Conservation (phyloP, 805 yeast genomes). For the Kodamaea jinghongensis region DNA sequence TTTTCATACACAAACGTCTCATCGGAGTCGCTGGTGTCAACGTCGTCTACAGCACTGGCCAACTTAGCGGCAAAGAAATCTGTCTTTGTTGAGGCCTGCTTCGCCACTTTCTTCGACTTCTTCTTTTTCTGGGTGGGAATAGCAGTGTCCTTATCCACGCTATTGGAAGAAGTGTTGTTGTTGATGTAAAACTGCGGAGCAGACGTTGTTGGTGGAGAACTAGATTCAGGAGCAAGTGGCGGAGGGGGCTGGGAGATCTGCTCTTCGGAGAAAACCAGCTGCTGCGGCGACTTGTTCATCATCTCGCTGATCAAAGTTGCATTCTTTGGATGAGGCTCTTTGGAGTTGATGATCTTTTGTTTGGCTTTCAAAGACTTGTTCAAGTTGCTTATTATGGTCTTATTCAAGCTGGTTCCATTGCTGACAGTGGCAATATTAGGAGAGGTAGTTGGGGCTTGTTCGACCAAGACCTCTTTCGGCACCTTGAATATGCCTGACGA, state of each 20-base stretch:
- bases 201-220: neutral
- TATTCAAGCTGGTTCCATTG: constrained; percentile 16
- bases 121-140: constrained; percentile 12
- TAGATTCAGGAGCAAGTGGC: neutral
- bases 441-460: neutral
- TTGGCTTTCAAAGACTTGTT: constrained; percentile 44
- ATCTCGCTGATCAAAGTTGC: constrained; percentile 35
- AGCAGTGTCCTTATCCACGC: constrained; percentile 6
- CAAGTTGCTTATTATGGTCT: constrained; percentile 36
- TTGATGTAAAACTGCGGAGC: neutral
- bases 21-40: constrained; percentile 81
- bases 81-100: constrained; percentile 70
- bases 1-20: constrained; percentile 95
- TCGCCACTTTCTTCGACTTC: constrained; percentile 29
- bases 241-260: neutral
- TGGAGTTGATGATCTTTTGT: constrained; percentile 36
- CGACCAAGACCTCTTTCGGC: constrained; percentile 13
- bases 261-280: constrained; percentile 11
- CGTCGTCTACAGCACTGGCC: constrained; percentile 92
- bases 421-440: constrained; percentile 1
- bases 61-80: constrained; percentile 93
- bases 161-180: constrained; percentile 6
- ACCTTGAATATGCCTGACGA: constrained; percentile 14
- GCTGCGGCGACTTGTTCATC: constrained; percentile 34
- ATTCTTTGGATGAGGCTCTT: constrained; percentile 37